phyloP scores from a whole-genome alignment of 176 grass and related monocot genomes.

The Oryza glumipatula region DNA sequence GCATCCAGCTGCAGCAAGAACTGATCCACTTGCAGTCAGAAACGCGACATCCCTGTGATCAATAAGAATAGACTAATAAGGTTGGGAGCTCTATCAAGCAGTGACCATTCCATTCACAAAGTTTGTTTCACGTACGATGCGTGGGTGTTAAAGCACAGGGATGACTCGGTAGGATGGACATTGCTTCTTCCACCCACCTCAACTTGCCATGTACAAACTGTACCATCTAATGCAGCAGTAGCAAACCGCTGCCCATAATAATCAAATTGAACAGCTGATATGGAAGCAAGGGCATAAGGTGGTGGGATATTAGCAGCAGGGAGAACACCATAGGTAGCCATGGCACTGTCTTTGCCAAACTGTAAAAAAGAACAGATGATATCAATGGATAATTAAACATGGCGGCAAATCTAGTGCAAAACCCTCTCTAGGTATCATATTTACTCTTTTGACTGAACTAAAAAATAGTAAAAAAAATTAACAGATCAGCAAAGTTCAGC shows the following conservation, averaged over 20 bases:
- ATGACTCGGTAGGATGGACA: slow-evolving; percentile 79
- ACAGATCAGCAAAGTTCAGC: neutral
- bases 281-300: slow-evolving; percentile 85
- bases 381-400: slow-evolving; percentile 34
- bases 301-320: slow-evolving; percentile 81
- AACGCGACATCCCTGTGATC: slow-evolving; percentile 75
- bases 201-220: slow-evolving; percentile 85
- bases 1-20: slow-evolving; percentile 79
- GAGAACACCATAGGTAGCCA: slow-evolving; percentile 93
- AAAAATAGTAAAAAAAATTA: slow-evolving; percentile 27
- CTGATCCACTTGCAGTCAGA: slow-evolving; percentile 78
- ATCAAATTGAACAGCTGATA: slow-evolving; percentile 87
- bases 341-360: slow-evolving; percentile 93
- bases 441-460: slow-evolving; percentile 10
- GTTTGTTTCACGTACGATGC: slow-evolving; percentile 71
- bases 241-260: slow-evolving; percentile 89
- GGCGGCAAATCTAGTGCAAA: slow-evolving; percentile 18
- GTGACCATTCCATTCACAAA: slow-evolving; percentile 26
- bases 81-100: slow-evolving; percentile 28
- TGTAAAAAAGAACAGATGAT: slow-evolving; percentile 44
- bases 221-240: slow-evolving; percentile 89
- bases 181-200: slow-evolving; percentile 96
- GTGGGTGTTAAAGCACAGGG: slow-evolving; percentile 78
- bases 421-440: neutral
- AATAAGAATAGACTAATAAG: slow-evolving; percentile 47